These are phyloP conservation scores for Talaromyces adpressus DNA, from an alignment of 495 filamentous ascomycete species.

Conservation along the genomic window DNA sequence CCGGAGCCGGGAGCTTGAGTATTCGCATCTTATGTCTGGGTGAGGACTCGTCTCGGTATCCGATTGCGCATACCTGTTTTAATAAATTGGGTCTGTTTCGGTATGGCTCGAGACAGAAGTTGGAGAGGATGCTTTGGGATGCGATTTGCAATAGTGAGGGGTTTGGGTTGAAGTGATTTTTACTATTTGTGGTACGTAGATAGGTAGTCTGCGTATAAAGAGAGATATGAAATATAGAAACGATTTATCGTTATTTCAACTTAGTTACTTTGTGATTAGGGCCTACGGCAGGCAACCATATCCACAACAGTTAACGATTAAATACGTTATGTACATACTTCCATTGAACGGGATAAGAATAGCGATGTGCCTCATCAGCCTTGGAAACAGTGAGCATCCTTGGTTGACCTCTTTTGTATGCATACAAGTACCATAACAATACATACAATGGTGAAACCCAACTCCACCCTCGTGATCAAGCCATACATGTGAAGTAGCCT, in stretches of 20 bases:
- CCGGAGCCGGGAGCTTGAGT: conserved; percentile 75
- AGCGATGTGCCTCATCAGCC: too few species aligned
- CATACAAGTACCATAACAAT: not conserved
- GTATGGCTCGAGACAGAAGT: conserved; percentile 54
- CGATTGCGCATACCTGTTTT: conserved; percentile 87
- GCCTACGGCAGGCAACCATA: not conserved
- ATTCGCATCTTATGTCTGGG: conserved; percentile 72
- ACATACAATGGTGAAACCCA: not conserved
- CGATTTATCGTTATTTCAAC: not conserved
- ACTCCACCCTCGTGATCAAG: not conserved
- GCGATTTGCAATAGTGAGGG: conserved; percentile 88
- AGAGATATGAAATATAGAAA: not conserved
- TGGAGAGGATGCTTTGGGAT: conserved; percentile 73
- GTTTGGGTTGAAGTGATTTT: conserved; percentile 74
- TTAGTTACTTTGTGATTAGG: not conserved
- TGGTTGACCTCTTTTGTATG: too few species aligned
- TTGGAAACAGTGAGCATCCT: too few species aligned
- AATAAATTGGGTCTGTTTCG: conserved; percentile 74
- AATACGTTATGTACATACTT: not conserved
- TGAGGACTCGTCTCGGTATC: conserved; percentile 67
- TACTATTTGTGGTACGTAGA: not conserved
- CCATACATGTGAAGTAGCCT: not conserved
- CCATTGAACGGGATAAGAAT: too few species aligned
- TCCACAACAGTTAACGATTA: not conserved
- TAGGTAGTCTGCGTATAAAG: not conserved